Conservation (phyloP, 2,329 filamentous ascomycete genomes). For the Gliomastix tumulicola region DNA sequence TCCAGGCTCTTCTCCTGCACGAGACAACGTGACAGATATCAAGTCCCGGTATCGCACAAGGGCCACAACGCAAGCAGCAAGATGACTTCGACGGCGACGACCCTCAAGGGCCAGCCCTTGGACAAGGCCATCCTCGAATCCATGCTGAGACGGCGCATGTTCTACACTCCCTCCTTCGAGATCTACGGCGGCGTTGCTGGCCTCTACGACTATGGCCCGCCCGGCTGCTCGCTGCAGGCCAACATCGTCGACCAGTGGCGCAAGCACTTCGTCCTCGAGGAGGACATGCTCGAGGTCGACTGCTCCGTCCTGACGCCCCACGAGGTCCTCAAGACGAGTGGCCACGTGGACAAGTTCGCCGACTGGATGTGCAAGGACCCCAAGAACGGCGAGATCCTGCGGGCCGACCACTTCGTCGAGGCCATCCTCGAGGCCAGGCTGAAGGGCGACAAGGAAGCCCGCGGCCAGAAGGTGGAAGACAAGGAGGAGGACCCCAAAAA, state of each 20-base stretch:
- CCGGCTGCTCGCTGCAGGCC: conserved; percentile 77
- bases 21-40: not conserved
- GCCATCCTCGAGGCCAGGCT: conserved; percentile 82
- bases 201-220: conserved; percentile 89
- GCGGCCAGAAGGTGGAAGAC: conserved; percentile 72
- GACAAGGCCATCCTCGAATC: conserved; percentile 77
- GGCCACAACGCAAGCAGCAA: conserved; percentile 2
- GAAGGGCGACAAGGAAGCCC: conserved; percentile 87
- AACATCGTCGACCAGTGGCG: conserved; percentile 86
- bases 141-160: conserved; percentile 80
- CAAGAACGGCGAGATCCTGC: conserved; percentile 92
- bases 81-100: conserved; percentile 56
- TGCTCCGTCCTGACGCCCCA: conserved; percentile 91
- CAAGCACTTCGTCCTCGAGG: conserved; percentile 87
- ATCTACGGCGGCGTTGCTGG: conserved; percentile 87
- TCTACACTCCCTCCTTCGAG: conserved; percentile 94
- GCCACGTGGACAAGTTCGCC: conserved; percentile 96
- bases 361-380: conserved; percentile 99
- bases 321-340: conserved; percentile 89
- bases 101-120: conserved; percentile 83
- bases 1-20: conserved; percentile 1
- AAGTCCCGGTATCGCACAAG: conserved; percentile 4
- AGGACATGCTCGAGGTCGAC: conserved; percentile 94
- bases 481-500: conserved; percentile 64
- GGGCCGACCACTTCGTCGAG: conserved; percentile 94